phyloP scores from a whole-genome alignment of 2,329 filamentous ascomycete genomes.

The Pseudogymnoascus sp. region DNA sequence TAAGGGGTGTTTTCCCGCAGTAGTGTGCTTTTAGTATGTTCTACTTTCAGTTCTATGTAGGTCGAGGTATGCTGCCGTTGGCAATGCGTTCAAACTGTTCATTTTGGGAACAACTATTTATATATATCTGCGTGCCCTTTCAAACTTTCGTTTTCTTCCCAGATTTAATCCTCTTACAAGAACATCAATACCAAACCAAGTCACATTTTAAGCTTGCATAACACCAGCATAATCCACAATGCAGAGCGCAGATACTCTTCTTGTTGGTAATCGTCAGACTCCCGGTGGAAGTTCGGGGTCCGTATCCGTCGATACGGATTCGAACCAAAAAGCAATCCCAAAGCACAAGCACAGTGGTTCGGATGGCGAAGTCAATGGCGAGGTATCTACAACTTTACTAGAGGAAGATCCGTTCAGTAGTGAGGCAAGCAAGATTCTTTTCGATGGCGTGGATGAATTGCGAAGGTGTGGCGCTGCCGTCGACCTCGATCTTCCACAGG shows the following conservation, averaged over 20 bases:
- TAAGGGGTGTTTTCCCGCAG: background rate
- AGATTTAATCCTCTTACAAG: background rate
- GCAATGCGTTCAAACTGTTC: background rate
- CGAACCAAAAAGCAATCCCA: background rate
- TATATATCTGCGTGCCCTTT: background rate
- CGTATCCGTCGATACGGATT: background rate
- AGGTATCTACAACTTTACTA: background rate
- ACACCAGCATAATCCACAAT: background rate
- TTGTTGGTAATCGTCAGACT: background rate
- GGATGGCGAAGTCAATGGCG: background rate
- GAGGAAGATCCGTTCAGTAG: conserved; percentile 30
- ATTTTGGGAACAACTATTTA: background rate
- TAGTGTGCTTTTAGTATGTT: background rate
- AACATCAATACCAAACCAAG: background rate
- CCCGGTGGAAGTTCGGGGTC: background rate
- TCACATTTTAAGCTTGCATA: background rate
- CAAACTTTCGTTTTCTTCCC: background rate
- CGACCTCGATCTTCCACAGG: conserved; percentile 32
- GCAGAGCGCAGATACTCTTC: background rate
- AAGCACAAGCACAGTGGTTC: background rate
- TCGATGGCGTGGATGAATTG: conserved; percentile 33
- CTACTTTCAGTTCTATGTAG: background rate
- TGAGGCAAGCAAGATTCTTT: conserved; percentile 30
- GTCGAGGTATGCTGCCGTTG: background rate
- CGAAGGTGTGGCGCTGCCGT: conserved; percentile 28